Base-by-base conservation (phyloP, 2,329 filamentous ascomycete species). In the Cryphonectria japonica region DNA sequence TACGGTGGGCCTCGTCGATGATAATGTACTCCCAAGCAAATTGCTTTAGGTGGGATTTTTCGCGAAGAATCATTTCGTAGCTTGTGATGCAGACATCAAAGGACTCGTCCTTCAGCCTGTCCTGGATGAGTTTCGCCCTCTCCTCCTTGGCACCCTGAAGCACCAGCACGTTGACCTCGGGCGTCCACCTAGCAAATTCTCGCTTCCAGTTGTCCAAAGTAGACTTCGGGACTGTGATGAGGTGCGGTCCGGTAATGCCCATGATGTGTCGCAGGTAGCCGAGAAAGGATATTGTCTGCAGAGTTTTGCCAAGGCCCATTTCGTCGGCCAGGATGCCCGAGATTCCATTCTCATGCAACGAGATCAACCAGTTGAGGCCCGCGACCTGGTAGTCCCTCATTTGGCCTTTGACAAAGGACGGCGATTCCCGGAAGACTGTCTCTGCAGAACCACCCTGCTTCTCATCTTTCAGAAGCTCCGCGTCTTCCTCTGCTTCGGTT, bases 21-120 rank as follows among this genome's bases (percentile, higher is more conserved):
- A 99, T 97, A 81, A 99, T 99, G 82, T 99, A 99, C 80, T 99
- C 95, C 96, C 96, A 99, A 0, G 96, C 95, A 80, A 99, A 97
- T 81, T 98, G 98, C 84, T 96, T 97, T 75, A 99, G 82, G 76
- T 97, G 94, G 0, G 93, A 86, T 84, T 99, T 98, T 79, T 99
- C 96, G 71, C 96, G 90, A 16, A 99, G 86, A 72, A 99, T 94
- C 95, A 99, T 98, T 81, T 99, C 96, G 83, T 99, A 99, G 80
- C 95, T 98, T 19, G 96, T 99, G 79, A 99, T 93, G 83, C 95
- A 98, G 26, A 98, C 95, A 77, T 99, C 96, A 76, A 99, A 99
- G 75, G 97, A 93, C 80, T 98, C 94, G 72, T 97, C 93, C 26
- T 97, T 87, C n/a, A 99, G 86, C 5, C 93, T 92, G 22, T 97